Conservation (phyloP, 2,329 filamentous ascomycete species). For the Phialophora macrospora region DNA sequence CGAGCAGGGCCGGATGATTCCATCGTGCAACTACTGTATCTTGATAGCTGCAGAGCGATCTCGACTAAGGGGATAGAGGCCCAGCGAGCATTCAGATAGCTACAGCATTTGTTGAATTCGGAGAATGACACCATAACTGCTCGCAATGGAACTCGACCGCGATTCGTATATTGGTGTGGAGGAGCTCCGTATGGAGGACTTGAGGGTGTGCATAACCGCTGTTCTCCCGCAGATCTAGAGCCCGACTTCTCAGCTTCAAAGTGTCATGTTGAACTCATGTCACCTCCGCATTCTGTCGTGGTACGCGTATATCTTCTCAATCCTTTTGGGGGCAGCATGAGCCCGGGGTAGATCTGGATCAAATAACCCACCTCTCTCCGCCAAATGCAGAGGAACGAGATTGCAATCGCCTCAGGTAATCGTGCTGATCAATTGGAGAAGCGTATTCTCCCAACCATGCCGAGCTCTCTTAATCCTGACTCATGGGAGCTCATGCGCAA, state of each 20-base stretch:
- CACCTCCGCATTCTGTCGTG: background rate
- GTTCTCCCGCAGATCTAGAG: background rate
- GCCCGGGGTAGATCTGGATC: conserved; percentile 15
- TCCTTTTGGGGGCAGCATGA: background rate
- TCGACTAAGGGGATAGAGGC: background rate
- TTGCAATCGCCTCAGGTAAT: conserved; percentile 25
- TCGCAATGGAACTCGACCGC: background rate
- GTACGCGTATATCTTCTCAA: conserved; percentile 5
- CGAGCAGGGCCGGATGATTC: background rate
- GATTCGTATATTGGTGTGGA: background rate
- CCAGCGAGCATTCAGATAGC: background rate
- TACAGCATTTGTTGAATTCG: background rate
- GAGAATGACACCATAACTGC: background rate
- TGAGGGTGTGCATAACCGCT: background rate
- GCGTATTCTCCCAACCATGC: background rate
- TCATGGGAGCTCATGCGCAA: conserved; percentile 12
- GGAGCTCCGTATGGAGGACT: background rate
- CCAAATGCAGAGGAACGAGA: conserved; percentile 10
- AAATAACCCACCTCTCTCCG: conserved; percentile 13
- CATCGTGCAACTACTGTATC: background rate
- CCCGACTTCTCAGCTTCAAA: background rate
- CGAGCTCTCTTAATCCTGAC: conserved; percentile 14
- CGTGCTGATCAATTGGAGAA: conserved; percentile 21
- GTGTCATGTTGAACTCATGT: background rate
- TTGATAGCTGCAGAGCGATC: background rate